Percentiles rank a stretch among this genome's conserved stretches.
phyloP scores from a whole-genome alignment of 2,329 filamentous ascomycete genomes.

The Tolypocladium nubicola region DNA sequence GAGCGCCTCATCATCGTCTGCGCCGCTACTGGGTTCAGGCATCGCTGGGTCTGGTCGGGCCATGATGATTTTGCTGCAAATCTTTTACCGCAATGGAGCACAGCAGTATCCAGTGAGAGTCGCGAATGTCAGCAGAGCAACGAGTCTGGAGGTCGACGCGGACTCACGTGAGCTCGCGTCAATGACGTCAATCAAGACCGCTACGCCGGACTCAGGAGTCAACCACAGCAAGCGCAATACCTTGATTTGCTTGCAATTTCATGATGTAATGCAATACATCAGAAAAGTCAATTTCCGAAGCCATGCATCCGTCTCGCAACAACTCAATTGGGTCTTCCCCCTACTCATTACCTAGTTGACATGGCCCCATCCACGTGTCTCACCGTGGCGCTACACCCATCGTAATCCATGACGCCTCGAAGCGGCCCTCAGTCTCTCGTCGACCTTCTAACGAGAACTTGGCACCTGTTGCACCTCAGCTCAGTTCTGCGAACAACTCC shows the following conservation, averaged over 20 bases:
- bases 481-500: not conserved
- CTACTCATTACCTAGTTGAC: not conserved
- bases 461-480: not conserved
- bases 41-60: conserved; percentile 2
- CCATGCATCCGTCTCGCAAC: not conserved
- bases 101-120: not conserved
- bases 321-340: not conserved
- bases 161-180: conserved; percentile 15
- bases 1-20: conserved; percentile 49
- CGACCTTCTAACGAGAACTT: not conserved
- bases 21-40: conserved; percentile 17
- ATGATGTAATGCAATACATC: not conserved
- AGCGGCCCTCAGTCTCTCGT: not conserved
- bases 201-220: not conserved
- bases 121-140: not conserved
- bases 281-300: not conserved
- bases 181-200: not conserved
- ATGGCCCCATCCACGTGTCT: not conserved
- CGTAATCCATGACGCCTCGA: conserved; percentile 9
- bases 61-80: not conserved
- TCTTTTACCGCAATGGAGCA: not conserved
- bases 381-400: not conserved
- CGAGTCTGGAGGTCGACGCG: conserved; percentile 7
- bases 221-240: not conserved
- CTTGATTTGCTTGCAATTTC: not conserved